These are phyloP conservation scores for Pseudocercospora fuligena DNA, from an alignment of 2,329 filamentous ascomycete species.

Conservation along the genomic window DNA sequence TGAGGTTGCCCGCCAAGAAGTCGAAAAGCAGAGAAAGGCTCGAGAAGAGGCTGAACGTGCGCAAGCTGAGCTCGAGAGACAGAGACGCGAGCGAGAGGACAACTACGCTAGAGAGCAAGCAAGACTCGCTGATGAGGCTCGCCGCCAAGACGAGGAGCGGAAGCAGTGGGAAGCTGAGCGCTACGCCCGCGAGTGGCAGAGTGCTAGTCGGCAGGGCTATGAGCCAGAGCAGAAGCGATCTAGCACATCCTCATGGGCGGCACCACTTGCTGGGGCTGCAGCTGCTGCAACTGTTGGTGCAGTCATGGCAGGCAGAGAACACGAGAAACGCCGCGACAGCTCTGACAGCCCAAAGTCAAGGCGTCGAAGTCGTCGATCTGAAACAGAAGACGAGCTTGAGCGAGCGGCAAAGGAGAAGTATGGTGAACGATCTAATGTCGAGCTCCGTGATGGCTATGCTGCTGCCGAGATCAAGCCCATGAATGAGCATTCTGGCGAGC, in stretches of 20 bases:
- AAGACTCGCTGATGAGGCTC: conserved; percentile 27
- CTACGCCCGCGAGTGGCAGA: conserved; percentile 21
- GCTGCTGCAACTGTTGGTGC: conserved; percentile 39
- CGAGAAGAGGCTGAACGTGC: conserved; percentile 29
- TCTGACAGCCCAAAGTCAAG: conserved; percentile 21
- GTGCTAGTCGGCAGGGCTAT: conserved; percentile 9
- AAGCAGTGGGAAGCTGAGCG: conserved; percentile 26
- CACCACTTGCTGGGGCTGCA: conserved; percentile 44
- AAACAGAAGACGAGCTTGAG: conserved; percentile 19
- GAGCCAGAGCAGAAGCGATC: conserved; percentile 29
- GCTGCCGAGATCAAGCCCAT: conserved; percentile 36
- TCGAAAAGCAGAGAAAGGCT: conserved; percentile 24
- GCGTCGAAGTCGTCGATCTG: conserved; percentile 16
- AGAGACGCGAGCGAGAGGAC: conserved; percentile 35
- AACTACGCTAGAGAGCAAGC: conserved; percentile 37
- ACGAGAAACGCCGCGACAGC: conserved; percentile 28
- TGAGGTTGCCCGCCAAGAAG: conserved; percentile 24
- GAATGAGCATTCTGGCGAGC: conserved; percentile 42
- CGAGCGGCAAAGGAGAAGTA: conserved; percentile 25
- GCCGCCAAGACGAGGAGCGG: conserved; percentile 27
- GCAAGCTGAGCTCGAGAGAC: conserved; percentile 28
- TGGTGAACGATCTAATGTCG: conserved; percentile 18
- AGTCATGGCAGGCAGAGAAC: conserved; percentile 34
- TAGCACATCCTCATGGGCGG: conserved; percentile 38
- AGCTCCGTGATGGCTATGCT: conserved; percentile 26